Conservation (phyloP, 106 monocot species). For the Apostasia shenzhenica region DNA sequence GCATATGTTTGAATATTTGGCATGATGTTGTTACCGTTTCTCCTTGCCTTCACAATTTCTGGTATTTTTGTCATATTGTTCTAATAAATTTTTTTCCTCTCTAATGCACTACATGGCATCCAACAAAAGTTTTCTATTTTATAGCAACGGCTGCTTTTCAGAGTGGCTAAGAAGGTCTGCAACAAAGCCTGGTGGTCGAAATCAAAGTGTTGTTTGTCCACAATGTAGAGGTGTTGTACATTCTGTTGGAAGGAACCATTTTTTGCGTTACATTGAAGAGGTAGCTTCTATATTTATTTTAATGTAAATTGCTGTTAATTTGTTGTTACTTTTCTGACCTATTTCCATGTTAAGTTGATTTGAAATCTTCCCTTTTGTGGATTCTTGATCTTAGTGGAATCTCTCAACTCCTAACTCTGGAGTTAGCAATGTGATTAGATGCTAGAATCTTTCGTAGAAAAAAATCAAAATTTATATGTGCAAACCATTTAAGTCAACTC, state of each 20-base stretch:
- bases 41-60: conserved; percentile 98
- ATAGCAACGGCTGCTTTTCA: conserved; percentile 95
- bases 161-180: conserved; percentile 88
- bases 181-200: conserved; percentile 20
- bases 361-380: no score
- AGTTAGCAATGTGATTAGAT: no score
- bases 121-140: not conserved
- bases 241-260: conserved; percentile 93
- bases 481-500: no score
- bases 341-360: no score
- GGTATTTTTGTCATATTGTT: conserved; percentile 34
- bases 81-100: not conserved
- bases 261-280: conserved; percentile 88
- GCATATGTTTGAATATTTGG: conserved; percentile 98
- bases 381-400: no score
- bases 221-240: conserved; percentile 68
- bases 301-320: not conserved
- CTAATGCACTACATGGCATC: conserved; percentile 1
- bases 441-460: no score
- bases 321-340: no score
- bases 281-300: conserved; percentile 14
- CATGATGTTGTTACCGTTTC: conserved; percentile 98
- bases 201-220: conserved; percentile 48
- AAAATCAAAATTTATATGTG: no score
- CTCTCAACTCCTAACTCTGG: no score